Base-by-base conservation (phyloP, 257 asterid species). In the Rubia yunnanensis region DNA sequence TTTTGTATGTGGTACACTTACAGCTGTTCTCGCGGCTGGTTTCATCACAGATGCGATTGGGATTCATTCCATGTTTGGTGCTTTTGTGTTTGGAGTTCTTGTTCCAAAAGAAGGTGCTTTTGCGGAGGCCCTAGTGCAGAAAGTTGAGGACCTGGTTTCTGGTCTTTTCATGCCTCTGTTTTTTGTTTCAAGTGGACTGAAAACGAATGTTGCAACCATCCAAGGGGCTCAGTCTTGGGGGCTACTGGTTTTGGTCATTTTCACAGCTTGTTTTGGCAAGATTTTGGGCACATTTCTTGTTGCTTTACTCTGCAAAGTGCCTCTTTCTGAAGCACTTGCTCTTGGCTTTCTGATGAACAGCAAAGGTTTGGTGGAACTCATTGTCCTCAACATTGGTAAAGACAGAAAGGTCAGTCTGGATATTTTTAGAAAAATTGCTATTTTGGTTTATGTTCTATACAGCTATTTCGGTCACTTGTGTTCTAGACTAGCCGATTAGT, bases 281-380 rank as follows among this genome's bases (percentile, higher is more conserved):
- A 84, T 90, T 11, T 70, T 73, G 5, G 96, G 97, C 31, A 90
- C 97, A 0, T 24, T 84, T 24, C 32, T 63, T 0, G 95, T 82
- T 17, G 83, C 95, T 7, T 66, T 75, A 27, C 13, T 78, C 30
- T 90, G 87, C 76, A 81, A 78, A 73, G 30, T 88, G 61, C 88
- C 95, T 1, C 26, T 74, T 8, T 63, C 28, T 9, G 97, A 90
- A 68, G 88, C 97, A 0, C 31, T 86, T 7, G 75, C 95, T 13
- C 95, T 90, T 31, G 97, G 96, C 23, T 81, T 90, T 31, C 74
- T 90, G 23, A 90, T 90, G 97, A 90, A 90, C 72, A 90, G 89
- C n/a, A 82, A 82, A 73, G 86, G 86, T 1, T 62, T 90, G 64
- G 97, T 90, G 34, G 96, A 87, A 79, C 90, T 90, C 74, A 90